Evolutionary conservation across 305 asterid species (phyloP), one percentile per base, ranked within the genome.

Genomic region (Rubia tinctorum): DNA sequence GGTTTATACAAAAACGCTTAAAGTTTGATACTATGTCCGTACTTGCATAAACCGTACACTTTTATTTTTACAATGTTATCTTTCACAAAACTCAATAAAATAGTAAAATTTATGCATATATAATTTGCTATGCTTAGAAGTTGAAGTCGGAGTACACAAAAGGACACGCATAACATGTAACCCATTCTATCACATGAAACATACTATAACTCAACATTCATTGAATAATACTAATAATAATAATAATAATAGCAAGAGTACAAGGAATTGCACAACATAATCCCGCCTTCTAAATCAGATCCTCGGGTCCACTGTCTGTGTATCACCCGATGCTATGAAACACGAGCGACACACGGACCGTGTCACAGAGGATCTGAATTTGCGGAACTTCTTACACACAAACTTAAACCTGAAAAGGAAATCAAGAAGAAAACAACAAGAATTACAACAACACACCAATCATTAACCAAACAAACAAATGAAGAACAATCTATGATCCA

Each of bases 401-500:
- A 59, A 59, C 39, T 0, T 55, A 59, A 23, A 59, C 4, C 6
- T 5, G 3, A 5, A 15, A 9, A 20, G 23, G 10, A 59, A 9
- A 22, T 10, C 30, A 13, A 51, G 15, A 14, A 45, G 4, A 45
- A 6, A 51, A 51, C 20, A 51, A 18, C 59, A 58, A 58, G 27
- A 58, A 51, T 51, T 15, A 58, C 30, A 58, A 56, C 30, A 56
- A 22, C 13, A 56, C 30, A 22, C 7, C 11, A n/a, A 20, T 18
- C 12, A 2, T 6, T 18, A 20, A 56, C 10, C 62, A 22, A 56
- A n/a, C 23, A 9, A 55, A 6, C 25, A 7, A 7, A 8, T 18
- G 8, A 56, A 4, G 27, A n/a, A 30, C 6, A 56, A 66, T 22
- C 68, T 79, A 89, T 30, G 37, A 30, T 30, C 43, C 85, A 66